phyloP scores from a whole-genome alignment of 352 stramenopile genomes.

The Globisporangium nodosum region DNA sequence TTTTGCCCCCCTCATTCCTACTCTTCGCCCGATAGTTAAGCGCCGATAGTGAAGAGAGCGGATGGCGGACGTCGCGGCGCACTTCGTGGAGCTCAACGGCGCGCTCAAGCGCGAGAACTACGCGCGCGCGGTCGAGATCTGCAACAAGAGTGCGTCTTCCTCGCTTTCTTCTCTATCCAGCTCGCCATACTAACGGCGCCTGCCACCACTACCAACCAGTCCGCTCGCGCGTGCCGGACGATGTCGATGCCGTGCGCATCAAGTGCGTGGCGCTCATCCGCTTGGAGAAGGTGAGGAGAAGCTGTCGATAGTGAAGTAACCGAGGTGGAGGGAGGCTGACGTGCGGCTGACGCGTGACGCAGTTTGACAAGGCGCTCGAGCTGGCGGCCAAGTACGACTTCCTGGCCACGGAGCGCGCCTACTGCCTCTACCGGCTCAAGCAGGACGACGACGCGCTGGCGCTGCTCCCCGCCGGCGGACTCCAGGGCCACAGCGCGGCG shows the following conservation, averaged over 20 bases:
- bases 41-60: no score
- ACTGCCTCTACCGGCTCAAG: conserved; percentile 82
- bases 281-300: conserved; percentile 51
- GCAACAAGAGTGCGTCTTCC: conserved; percentile 75
- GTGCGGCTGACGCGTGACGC: neutral
- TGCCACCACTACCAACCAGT: conserved; percentile 27
- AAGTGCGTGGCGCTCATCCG: conserved; percentile 81
- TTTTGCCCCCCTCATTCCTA: neutral
- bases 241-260: conserved; percentile 72
- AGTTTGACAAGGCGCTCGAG: conserved; percentile 86
- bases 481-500: conserved; percentile 29
- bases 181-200: neutral
- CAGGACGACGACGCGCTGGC: conserved; percentile 57
- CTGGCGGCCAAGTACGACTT: conserved; percentile 65
- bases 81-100: conserved; percentile 74
- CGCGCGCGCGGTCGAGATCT: conserved; percentile 70
- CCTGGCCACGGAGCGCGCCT: conserved; percentile 58
- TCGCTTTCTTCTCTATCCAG: neutral
- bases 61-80: conserved; percentile 33
- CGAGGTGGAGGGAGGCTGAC: neutral
- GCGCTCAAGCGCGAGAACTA: conserved; percentile 78
- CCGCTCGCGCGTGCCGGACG: conserved; percentile 61
- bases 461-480: conserved; percentile 20
- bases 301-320: neutral
- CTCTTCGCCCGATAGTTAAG: neutral